Evolutionary conservation across 805 yeast species (phyloP).

Genomic region (Ogataea populi-albae): DNA sequence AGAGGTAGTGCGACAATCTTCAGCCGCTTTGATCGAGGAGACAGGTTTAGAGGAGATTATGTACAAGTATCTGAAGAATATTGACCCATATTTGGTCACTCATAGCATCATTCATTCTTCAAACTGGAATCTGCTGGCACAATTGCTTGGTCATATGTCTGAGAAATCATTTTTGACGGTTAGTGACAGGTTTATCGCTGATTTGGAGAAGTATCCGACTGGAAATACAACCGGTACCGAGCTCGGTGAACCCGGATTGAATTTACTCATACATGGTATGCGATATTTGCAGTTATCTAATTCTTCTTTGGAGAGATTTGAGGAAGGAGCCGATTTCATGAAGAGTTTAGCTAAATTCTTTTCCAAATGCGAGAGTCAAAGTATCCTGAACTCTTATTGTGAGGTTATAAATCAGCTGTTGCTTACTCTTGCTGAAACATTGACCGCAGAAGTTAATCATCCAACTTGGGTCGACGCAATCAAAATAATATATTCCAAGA

Average conservation of each 20-base stretch:
- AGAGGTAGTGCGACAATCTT: slow-evolving; percentile 86
- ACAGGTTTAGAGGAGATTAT: slow-evolving; percentile 88
- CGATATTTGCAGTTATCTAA: slow-evolving; percentile 72
- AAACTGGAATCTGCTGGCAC: slow-evolving; percentile 91
- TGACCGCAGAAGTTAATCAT: slow-evolving; percentile 93
- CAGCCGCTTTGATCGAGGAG: slow-evolving; percentile 71
- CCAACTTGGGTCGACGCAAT: slow-evolving; percentile 92
- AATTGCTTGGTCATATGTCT: slow-evolving; percentile 87
- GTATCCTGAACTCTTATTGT: slow-evolving; percentile 73
- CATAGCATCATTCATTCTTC: slow-evolving; percentile 77
- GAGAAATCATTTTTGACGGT: slow-evolving; percentile 79
- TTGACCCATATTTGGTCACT: slow-evolving; percentile 72
- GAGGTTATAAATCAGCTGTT: slow-evolving; percentile 76
- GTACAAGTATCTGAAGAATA: slow-evolving; percentile 80
- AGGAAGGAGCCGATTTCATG: slow-evolving; percentile 89
- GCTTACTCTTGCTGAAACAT: slow-evolving; percentile 75
- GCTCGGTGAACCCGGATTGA: slow-evolving; percentile 49
- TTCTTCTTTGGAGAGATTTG: slow-evolving; percentile 85
- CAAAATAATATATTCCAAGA: slow-evolving; percentile 51
- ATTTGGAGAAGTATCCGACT: slow-evolving; percentile 76
- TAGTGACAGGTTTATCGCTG: slow-evolving; percentile 90
- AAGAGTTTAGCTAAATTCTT: slow-evolving; percentile 85
- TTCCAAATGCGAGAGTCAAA: slow-evolving; percentile 57
- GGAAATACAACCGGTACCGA: slow-evolving; percentile 35
- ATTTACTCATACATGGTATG: slow-evolving; percentile 88